Percentiles rank a stretch among this genome's conserved stretches.
Conservation (phyloP, 2,329 filamentous ascomycete species). For the Fusarium decemcellulare region DNA sequence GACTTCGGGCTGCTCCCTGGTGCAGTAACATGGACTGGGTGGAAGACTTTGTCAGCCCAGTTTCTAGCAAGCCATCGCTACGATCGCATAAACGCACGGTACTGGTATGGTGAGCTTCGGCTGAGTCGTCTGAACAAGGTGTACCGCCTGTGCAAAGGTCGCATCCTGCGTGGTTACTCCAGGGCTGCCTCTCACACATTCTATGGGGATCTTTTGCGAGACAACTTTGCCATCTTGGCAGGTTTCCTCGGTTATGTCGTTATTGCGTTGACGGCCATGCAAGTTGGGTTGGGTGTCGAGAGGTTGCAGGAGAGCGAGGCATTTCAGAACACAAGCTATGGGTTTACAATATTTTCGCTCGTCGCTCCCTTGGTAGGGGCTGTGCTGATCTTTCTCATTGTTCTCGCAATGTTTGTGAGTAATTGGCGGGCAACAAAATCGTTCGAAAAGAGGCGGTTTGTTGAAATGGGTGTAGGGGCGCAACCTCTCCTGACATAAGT, state of each 20-base stretch:
- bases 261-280: conserved; percentile 37
- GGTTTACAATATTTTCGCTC: conserved; percentile 29
- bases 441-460: conserved; percentile 23
- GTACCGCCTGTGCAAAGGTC: conserved; percentile 31
- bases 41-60: conserved; percentile 49
- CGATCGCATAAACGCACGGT: conserved; percentile 53
- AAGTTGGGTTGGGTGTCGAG: conserved; percentile 29
- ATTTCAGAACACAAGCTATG: conserved; percentile 31
- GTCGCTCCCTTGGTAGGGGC: conserved; percentile 35
- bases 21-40: conserved; percentile 54
- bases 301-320: conserved; percentile 8
- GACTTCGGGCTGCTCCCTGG: conserved; percentile 53
- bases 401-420: conserved; percentile 34
- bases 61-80: conserved; percentile 50
- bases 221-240: conserved; percentile 37
- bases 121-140: conserved; percentile 55
- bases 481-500: no score
- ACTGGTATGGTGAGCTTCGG: conserved; percentile 59
- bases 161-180: conserved; percentile 30
- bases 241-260: conserved; percentile 38
- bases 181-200: conserved; percentile 35
- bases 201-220: conserved; percentile 33
- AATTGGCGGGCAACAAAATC: conserved; percentile 35
- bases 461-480: conserved; percentile 26
- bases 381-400: conserved; percentile 25